phyloP scores from a whole-genome alignment of 116 monocot species.

The Iris pallida region DNA sequence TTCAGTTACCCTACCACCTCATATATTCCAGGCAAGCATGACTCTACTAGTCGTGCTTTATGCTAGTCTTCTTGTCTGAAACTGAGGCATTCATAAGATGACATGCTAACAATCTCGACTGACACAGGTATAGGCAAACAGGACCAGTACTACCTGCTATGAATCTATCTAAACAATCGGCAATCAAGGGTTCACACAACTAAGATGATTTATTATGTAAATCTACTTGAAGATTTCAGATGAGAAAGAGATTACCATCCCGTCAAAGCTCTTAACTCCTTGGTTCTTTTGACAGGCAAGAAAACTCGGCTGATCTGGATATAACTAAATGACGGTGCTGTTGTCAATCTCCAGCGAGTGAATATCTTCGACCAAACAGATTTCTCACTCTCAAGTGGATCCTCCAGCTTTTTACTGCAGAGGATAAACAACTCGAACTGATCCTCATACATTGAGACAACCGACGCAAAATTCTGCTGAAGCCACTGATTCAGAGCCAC shows the following conservation, averaged over 20 bases:
- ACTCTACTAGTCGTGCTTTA: too few relatives aligned
- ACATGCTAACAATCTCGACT: too few relatives aligned
- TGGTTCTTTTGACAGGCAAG: constrained; percentile 70
- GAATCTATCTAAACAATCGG: too few relatives aligned
- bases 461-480: constrained; percentile 72
- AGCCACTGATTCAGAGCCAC: constrained; percentile 80
- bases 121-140: too few relatives aligned
- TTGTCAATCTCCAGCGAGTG: constrained; percentile 25
- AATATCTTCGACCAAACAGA: constrained; percentile 61
- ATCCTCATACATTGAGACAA: constrained; percentile 89
- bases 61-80: too few relatives aligned
- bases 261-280: constrained; percentile 72
- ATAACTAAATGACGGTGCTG: constrained; percentile 18
- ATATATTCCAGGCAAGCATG: too few relatives aligned
- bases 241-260: constrained; percentile 64
- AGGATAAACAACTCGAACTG: constrained; percentile 66
- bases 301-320: constrained; percentile 43
- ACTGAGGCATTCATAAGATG: too few relatives aligned
- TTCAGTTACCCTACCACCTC: too few relatives aligned
- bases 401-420: constrained; percentile 27
- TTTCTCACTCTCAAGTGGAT: constrained; percentile 17
- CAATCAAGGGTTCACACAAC: too few relatives aligned
- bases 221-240: not conserved
- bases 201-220: too few relatives aligned
- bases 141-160: too few relatives aligned